Evolutionary conservation across 768 basidiomycete genomes (phyloP).

Genomic region (Chlorophyllum brunneum): DNA sequence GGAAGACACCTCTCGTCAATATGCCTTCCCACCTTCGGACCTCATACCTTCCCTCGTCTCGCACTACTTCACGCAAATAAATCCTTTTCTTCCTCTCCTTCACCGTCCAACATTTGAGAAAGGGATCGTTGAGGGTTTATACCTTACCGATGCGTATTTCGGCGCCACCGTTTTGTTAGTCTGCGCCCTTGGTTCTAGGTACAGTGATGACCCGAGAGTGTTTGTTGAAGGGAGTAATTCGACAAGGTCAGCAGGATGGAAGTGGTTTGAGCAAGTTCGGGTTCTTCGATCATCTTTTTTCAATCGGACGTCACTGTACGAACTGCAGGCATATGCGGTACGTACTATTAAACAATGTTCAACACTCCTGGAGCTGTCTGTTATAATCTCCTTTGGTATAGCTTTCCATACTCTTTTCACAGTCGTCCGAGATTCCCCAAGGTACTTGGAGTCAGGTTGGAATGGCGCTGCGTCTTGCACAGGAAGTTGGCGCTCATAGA

Average conservation of each 20-base stretch:
- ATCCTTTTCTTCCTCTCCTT: slow-evolving; percentile 59
- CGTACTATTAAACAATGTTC: slow-evolving; percentile 16
- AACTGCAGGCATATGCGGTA: slow-evolving; percentile 69
- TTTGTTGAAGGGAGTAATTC: slow-evolving; percentile 41
- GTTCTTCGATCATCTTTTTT: slow-evolving; percentile 57
- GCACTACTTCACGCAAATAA: slow-evolving; percentile 59
- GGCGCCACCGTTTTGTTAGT: slow-evolving; percentile 51
- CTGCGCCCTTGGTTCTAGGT: slow-evolving; percentile 63
- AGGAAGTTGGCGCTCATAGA: slow-evolving; percentile 73
- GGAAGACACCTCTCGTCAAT: slow-evolving; percentile 23
- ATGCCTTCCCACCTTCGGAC: slow-evolving; percentile 48
- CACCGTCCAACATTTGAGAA: slow-evolving; percentile 69
- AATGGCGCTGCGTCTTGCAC: slow-evolving; percentile 63
- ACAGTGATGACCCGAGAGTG: slow-evolving; percentile 60
- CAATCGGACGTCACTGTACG: slow-evolving; percentile 58
- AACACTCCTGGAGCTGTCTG: not conserved
- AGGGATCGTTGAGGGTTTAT: slow-evolving; percentile 43
- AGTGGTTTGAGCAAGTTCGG: slow-evolving; percentile 64
- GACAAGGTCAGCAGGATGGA: slow-evolving; percentile 52
- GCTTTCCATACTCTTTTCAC: slow-evolving; percentile 47
- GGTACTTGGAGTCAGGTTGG: slow-evolving; percentile 63
- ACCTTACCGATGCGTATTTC: slow-evolving; percentile 48
- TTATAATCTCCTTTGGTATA: slow-evolving; percentile 20
- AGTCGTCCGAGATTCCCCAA: slow-evolving; percentile 45
- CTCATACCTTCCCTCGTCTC: slow-evolving; percentile 54